Evolutionary conservation across 176 grass and related monocot genomes (phyloP), one percentile per base, ranked within the genome.

Genomic region (Avena sativa): DNA sequence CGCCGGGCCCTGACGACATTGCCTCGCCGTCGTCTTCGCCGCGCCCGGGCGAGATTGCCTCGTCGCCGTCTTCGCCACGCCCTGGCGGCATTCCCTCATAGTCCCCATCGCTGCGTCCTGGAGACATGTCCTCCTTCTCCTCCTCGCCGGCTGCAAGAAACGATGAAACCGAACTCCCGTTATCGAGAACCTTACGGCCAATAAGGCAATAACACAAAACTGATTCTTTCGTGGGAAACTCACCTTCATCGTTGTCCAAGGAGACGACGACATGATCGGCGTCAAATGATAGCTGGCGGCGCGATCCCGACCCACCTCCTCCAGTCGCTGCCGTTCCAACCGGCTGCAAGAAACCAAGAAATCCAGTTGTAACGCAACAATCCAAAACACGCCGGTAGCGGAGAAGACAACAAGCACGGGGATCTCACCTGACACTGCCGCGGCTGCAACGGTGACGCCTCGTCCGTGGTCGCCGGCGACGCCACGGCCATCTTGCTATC

Each of bases 341-440:
- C 40, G 40, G 40, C 73, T 76, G 23, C 25, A 52, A 52, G 48
- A 76, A 76, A 76, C 40, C 73, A 76, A 76, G 73, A 76, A 76
- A 76, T 76, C 73, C 25, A 53, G 17, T 51, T 53, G 49, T 30
- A 17, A 32, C 14, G 48, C 25, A 76, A 15, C 8, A 30, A 76
- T 76, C 26, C 73, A 32, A 28, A 43, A 76, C 9, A 0, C 23
- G 48, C 8, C 14, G 14, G 72, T 28, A 51, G 21, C 6, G 7
- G 46, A 51, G 72, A 9, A 17, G 12, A 50, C 3, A 13, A 75
- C 12, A 49, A 1, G 47, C 72, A 51, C 21, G 46, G 72, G 25
- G 72, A 21, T 2, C 47, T 51, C 3, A 75, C 72, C 21, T 26
- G 72, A 25, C 47, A 28, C n/a, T 75, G 46, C n/a, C 48, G 73